A percentile compares a stretch with the other conserved stretches of the same genome.
These are phyloP conservation scores for Hamamelis virginiana DNA, from an alignment of 164 flowering plant species.

Conservation along the genomic window DNA sequence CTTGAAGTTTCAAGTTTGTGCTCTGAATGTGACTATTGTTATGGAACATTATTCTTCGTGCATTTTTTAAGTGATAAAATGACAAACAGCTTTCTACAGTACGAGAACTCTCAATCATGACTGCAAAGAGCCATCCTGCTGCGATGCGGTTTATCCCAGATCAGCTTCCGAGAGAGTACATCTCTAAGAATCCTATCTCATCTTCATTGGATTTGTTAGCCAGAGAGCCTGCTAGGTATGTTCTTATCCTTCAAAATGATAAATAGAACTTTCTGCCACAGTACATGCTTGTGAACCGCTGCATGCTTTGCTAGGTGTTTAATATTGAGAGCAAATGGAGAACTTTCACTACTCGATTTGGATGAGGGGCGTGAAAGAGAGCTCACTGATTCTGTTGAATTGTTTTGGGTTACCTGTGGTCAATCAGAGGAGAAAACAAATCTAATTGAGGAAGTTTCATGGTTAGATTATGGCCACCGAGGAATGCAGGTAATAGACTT, in stretches of 20 bases:
- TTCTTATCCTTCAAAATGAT: constrained; percentile 9
- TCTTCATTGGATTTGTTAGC: constrained; percentile 32
- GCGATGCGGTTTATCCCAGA: constrained; percentile 95
- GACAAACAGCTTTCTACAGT: constrained; percentile 99
- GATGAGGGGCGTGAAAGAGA: constrained; percentile 93
- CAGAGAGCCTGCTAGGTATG: constrained; percentile 77
- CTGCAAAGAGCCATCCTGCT: constrained; percentile 95
- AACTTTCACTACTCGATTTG: constrained; percentile 92
- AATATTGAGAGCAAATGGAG: constrained; percentile 85
- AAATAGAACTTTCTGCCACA: not conserved
- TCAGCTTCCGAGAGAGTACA: constrained; percentile 47
- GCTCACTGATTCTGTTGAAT: constrained; percentile 89
- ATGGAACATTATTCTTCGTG: constrained; percentile 32
- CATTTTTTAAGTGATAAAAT: constrained; percentile 86
- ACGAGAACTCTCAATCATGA: constrained; percentile 98
- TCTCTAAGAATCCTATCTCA: constrained; percentile 31
- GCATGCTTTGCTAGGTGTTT: constrained; percentile 61
- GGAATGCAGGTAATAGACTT: constrained; percentile 91
- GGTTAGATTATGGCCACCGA: constrained; percentile 94
- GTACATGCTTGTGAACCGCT: constrained; percentile 17
- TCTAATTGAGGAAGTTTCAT: constrained; percentile 92
- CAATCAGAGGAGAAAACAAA: constrained; percentile 81
- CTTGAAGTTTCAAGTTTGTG: constrained; percentile 11
- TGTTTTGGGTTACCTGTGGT: constrained; percentile 98
- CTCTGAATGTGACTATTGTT: constrained; percentile 13